Percentiles rank a stretch among this genome's conserved stretches.
phyloP scores from a whole-genome alignment of 805 yeast genomes.

The Yamadazyma kitorensis region DNA sequence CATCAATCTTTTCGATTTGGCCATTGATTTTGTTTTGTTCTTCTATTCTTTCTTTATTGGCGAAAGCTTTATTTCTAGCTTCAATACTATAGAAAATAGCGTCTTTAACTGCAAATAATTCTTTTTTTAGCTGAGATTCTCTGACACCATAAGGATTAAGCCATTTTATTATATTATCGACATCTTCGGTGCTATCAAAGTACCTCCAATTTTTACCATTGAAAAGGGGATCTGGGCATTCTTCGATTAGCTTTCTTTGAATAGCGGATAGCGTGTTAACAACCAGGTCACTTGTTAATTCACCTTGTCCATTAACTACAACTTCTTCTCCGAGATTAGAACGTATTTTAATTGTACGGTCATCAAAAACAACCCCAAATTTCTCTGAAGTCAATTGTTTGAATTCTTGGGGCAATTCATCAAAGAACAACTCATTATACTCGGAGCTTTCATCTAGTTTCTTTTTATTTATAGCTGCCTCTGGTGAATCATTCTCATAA shows the following conservation, averaged over 20 bases:
- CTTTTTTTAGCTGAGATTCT: conserved; percentile 65
- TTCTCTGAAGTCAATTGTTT: conserved; percentile 24
- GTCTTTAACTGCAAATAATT: conserved; percentile 51
- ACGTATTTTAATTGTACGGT: conserved; percentile 14
- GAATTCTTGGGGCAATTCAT: conserved; percentile 17
- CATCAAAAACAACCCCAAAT: conserved; percentile 26
- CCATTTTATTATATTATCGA: conserved; percentile 59
- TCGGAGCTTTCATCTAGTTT: conserved; percentile 2
- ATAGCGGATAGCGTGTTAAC: conserved; percentile 23
- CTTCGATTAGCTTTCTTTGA: conserved; percentile 68
- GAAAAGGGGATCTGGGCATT: conserved; percentile 54
- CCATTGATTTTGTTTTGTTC: conserved; percentile 42
- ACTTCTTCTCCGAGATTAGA: conserved; percentile 2
- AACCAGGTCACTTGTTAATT: conserved; percentile 9
- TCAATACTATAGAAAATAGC: conserved; percentile 52
- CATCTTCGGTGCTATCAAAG: conserved; percentile 58
- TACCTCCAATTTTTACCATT: conserved; percentile 64
- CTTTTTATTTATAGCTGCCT: not conserved
- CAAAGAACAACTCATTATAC: conserved; percentile 22
- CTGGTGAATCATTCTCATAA: conserved; percentile 38
- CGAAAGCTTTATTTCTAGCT: conserved; percentile 52
- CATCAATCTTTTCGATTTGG: conserved; percentile 34
- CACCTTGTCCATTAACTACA: conserved; percentile 20
- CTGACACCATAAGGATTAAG: conserved; percentile 72
- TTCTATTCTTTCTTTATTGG: conserved; percentile 13